Conservation (phyloP, 2,329 filamentous ascomycete species). For the Diaporthe ilicicola region DNA sequence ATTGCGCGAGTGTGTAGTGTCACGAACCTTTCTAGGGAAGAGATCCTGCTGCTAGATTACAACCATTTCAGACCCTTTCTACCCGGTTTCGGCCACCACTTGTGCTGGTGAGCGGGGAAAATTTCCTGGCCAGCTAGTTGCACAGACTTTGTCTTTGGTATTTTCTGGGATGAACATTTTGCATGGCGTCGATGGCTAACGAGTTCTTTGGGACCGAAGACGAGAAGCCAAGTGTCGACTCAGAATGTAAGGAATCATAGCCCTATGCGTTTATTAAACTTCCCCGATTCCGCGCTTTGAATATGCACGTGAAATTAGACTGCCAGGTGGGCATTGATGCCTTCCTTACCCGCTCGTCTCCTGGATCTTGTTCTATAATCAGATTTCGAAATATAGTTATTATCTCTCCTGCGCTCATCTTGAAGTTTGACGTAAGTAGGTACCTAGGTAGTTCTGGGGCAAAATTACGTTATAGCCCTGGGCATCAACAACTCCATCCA, state of each 20-base stretch:
- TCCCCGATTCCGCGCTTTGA: neutral
- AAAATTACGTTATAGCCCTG: slow-evolving; percentile 15
- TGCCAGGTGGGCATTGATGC: neutral
- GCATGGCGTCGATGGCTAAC: neutral
- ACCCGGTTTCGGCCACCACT: neutral
- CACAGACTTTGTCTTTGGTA: slow-evolving; percentile 8
- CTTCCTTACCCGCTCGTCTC: neutral
- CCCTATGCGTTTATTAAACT: neutral
- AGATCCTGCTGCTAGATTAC: slow-evolving; percentile 5
- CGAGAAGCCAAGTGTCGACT: neutral
- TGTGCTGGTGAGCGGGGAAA: neutral
- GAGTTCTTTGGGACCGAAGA: neutral
- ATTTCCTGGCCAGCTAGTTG: neutral
- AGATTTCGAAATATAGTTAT: neutral
- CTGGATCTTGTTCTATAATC: neutral
- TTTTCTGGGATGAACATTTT: neutral
- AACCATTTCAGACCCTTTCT: neutral
- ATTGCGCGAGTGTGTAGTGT: slow-evolving; percentile 4
- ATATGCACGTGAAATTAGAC: neutral
- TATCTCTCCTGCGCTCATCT: slow-evolving; percentile 6
- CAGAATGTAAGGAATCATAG: neutral
- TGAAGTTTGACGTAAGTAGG: slow-evolving; percentile 4
- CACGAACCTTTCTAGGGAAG: neutral
- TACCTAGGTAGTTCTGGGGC: slow-evolving; percentile 4
- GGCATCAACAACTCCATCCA: neutral